Evolutionary conservation across 1,284 basidiomycete genomes (phyloP).

Genomic region (Ustanciosporium gigantosporum): DNA sequence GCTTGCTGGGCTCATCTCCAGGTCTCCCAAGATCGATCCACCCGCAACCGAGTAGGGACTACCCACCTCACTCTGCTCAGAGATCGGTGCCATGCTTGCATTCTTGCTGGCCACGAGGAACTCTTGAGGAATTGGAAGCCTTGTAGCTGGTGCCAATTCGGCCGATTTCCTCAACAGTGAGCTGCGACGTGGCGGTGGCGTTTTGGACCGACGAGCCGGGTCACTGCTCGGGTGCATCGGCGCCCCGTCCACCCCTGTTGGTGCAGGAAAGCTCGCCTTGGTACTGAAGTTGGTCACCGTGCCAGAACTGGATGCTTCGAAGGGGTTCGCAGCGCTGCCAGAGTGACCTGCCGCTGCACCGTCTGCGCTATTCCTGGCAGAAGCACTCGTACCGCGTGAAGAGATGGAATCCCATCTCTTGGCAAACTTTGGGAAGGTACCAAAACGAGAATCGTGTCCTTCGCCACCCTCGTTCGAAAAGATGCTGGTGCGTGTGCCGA

Average conservation of each 20-base stretch:
- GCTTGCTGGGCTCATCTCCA: slow-evolving; percentile 21
- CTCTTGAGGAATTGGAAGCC: slow-evolving; percentile 10
- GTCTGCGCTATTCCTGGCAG: slow-evolving; percentile 21
- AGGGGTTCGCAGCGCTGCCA: too few species aligned
- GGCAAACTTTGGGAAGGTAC: slow-evolving; percentile 8
- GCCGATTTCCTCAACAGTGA: slow-evolving; percentile 15
- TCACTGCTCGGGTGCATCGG: neutral
- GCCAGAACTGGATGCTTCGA: neutral
- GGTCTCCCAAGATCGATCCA: slow-evolving; percentile 3
- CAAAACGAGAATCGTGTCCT: slow-evolving; percentile 14
- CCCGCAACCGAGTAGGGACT: slow-evolving; percentile 13
- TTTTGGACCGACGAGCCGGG: neutral
- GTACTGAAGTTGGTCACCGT: too few species aligned
- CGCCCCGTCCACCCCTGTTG: neutral
- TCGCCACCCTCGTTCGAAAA: slow-evolving; percentile 20
- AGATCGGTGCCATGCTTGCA: slow-evolving; percentile 28
- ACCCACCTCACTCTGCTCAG: slow-evolving; percentile 31
- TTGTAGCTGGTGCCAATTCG: slow-evolving; percentile 3
- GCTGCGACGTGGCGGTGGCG: slow-evolving; percentile 26
- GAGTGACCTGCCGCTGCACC: slow-evolving; percentile 5
- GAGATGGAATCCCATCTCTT: slow-evolving; percentile 39
- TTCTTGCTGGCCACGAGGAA: slow-evolving; percentile 11
- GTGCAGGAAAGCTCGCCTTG: too few species aligned
- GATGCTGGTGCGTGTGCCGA: slow-evolving; percentile 17
- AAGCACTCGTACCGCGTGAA: slow-evolving; percentile 22